These are phyloP conservation scores for Mycocentrospora acerina DNA, from an alignment of 2,329 filamentous ascomycete species.

Conservation along the genomic window DNA sequence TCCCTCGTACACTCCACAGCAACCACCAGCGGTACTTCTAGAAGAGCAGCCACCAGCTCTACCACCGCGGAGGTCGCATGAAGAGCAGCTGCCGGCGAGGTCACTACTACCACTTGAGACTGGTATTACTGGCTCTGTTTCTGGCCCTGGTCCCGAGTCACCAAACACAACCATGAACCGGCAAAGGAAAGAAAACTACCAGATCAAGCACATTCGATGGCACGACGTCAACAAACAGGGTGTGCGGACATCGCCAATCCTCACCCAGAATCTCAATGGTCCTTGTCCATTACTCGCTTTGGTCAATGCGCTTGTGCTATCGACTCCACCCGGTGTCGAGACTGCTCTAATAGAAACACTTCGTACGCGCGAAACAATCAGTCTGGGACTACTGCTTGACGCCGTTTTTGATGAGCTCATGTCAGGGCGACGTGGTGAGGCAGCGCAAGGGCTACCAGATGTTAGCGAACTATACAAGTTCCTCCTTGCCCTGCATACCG, in stretches of 20 bases:
- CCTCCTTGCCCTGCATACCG: slow-evolving; percentile 83
- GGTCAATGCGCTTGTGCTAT: slow-evolving; percentile 87
- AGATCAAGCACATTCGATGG: slow-evolving; percentile 91
- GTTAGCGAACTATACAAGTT: slow-evolving; percentile 87
- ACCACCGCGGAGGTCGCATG: slow-evolving; percentile 35
- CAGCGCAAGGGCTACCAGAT: slow-evolving; percentile 71
- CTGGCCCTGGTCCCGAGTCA: slow-evolving; percentile 37
- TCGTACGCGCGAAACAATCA: slow-evolving; percentile 80
- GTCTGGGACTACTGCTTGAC: slow-evolving; percentile 79
- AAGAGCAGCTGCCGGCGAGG: slow-evolving; percentile 35
- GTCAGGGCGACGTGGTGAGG: slow-evolving; percentile 68
- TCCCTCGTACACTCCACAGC: slow-evolving; percentile 3
- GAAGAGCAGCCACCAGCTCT: slow-evolving; percentile 33
- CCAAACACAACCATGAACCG: slow-evolving; percentile 43
- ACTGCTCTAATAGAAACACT: slow-evolving; percentile 78
- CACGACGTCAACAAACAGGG: slow-evolving; percentile 62
- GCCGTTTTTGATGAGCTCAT: slow-evolving; percentile 93
- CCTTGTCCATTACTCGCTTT: slow-evolving; percentile 91
- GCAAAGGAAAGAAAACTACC: slow-evolving; percentile 75
- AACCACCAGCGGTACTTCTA: slow-evolving; percentile 12
- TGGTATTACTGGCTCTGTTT: slow-evolving; percentile 11
- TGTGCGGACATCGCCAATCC: slow-evolving; percentile 79
- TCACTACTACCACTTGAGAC: slow-evolving; percentile 38
- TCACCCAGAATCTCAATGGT: slow-evolving; percentile 91
- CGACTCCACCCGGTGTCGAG: slow-evolving; percentile 66